Percentiles rank a stretch among this genome's conserved stretches.
These are phyloP conservation scores for Inga laurina DNA, from an alignment of 306 rosid species.

Conservation along the genomic window DNA sequence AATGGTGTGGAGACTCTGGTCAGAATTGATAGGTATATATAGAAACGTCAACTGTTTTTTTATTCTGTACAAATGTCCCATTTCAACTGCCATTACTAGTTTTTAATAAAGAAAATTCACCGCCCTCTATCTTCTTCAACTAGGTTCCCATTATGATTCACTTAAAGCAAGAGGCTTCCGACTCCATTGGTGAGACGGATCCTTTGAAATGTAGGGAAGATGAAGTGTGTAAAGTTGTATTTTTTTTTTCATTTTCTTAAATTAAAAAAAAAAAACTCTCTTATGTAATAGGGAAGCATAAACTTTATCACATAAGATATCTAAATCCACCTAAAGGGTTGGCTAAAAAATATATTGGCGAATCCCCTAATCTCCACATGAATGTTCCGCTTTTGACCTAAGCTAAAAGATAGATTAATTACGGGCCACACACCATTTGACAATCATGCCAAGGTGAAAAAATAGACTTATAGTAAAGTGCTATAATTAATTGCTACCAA, in stretches of 20 bases:
- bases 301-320: background rate
- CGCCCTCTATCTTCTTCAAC: slow-evolving; percentile 9
- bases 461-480: background rate
- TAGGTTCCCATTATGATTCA: background rate
- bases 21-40: slow-evolving; percentile 18
- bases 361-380: background rate
- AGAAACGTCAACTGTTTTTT: background rate
- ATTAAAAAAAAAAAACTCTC: background rate
- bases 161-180: background rate
- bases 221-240: background rate
- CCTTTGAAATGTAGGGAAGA: background rate
- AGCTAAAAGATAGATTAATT: background rate
- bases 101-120: slow-evolving; percentile 16
- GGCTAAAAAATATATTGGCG: background rate
- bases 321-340: background rate
- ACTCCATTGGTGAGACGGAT: background rate
- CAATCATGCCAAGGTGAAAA: background rate
- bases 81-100: background rate
- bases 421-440: background rate
- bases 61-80: background rate
- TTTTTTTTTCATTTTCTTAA: background rate
- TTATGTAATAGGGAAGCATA: background rate
- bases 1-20: slow-evolving; percentile 7
- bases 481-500: background rate
- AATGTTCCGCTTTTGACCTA: background rate